These are phyloP conservation scores for Platanus orientalis DNA, from an alignment of 164 flowering plant genomes.

Conservation along the genomic window DNA sequence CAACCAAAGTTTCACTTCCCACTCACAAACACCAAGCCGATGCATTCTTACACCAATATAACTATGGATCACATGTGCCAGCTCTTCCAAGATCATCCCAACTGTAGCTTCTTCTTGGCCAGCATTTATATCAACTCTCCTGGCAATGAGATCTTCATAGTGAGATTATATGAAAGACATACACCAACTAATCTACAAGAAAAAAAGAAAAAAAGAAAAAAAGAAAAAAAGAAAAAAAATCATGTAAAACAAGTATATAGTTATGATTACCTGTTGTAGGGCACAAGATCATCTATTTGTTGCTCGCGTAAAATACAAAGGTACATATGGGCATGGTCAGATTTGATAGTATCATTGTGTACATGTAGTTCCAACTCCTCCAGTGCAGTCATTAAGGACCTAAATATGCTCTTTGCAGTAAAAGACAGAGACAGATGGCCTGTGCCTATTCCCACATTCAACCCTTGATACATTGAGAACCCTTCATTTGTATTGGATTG, in stretches of 20 bases:
- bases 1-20: conserved; percentile 97
- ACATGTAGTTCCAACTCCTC: conserved; percentile 91
- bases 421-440: conserved; percentile 45
- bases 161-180: conserved; percentile 8
- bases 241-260: neutral
- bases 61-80: conserved; percentile 71
- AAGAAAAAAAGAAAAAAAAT: too few species aligned
- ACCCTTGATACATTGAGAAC: conserved; percentile 40
- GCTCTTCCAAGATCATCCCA: conserved; percentile 54
- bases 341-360: conserved; percentile 66
- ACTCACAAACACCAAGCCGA: conserved; percentile 79
- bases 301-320: conserved; percentile 85
- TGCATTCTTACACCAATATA: conserved; percentile 91
- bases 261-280: conserved; percentile 57
- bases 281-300: conserved; percentile 74
- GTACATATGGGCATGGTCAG: conserved; percentile 95
- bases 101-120: conserved; percentile 63
- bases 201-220: too few species aligned
- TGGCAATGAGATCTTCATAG: conserved; percentile 26
- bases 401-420: conserved; percentile 81
- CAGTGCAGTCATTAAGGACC: conserved; percentile 83
- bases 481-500: conserved; percentile 67
- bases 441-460: conserved; percentile 25
- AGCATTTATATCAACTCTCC: conserved; percentile 52
- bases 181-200: neutral